These are phyloP conservation scores for Xylaria telfairii DNA, from an alignment of 495 filamentous ascomycete genomes.

Conservation along the genomic window DNA sequence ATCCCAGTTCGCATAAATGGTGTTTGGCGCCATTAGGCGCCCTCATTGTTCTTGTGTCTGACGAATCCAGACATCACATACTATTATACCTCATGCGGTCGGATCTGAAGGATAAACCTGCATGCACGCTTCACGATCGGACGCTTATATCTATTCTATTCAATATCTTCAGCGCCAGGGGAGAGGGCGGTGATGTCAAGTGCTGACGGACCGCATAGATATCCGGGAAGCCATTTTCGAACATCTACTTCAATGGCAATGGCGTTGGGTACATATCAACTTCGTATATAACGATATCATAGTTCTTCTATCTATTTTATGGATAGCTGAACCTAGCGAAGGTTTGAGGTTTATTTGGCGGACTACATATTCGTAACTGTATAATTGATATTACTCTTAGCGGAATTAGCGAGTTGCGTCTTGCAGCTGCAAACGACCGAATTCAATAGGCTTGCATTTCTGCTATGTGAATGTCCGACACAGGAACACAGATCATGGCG, in stretches of 20 bases:
- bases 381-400: constrained; percentile 37
- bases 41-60: neutral
- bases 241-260: constrained; percentile 17
- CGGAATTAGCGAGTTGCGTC: constrained; percentile 12
- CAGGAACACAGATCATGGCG: neutral
- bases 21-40: neutral
- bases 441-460: neutral
- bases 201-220: constrained; percentile 34
- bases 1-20: constrained; percentile 43
- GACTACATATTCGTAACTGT: constrained; percentile 43
- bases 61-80: constrained; percentile 3
- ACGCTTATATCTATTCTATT: constrained; percentile 34
- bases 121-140: constrained; percentile 40
- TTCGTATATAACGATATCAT: constrained; percentile 42
- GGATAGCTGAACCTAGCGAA: constrained; percentile 25
- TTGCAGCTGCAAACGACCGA: neutral
- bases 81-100: constrained; percentile 23
- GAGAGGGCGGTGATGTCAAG: constrained; percentile 33
- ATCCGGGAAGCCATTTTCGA: constrained; percentile 13
- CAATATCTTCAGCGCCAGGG: constrained; percentile 9
- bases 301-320: constrained; percentile 26
- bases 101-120: constrained; percentile 35
- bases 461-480: constrained; percentile 7
- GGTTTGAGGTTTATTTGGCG: constrained; percentile 23
- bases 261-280: constrained; percentile 36